Base-by-base conservation (phyloP, 1,139 yeast species). In the Geotrichum siamense region DNA sequence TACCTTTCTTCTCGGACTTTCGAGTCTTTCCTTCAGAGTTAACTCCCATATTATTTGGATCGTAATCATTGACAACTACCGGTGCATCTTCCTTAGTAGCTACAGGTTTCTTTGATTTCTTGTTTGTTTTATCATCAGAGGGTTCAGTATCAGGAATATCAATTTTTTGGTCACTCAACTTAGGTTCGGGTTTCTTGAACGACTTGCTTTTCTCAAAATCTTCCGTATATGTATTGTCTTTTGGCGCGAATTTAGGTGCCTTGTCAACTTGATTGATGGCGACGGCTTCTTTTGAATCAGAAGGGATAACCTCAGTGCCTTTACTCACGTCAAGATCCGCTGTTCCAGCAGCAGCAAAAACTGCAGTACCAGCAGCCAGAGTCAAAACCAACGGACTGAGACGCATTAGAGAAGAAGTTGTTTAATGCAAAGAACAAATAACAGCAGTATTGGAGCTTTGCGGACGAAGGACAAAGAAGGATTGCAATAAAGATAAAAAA, bases 21-120 rank as follows among this genome's bases (percentile, higher is more conserved):
- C 44, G 47, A 10, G 48, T 41, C 41, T 45, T 40, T 17, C 51
- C 50, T 15, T 56, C 59, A 13, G 58, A 53, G 10, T 57, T 48
- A 6, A 59, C 62, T 3, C 68, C 68, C 31, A 64, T 53, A 23
- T 64, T 59, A 43, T 56, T 60, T 9, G 68, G 68, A 49, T 64
- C 67, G 44, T 64, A 64, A 49, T 64, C 69, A 50, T 63, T 62
- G 35, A 62, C 56, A 22, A 63, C 64, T 15, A 59, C 63, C 2
- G 66, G 62, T 34, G 60, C 57, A 38, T 58, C 56, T 38, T 55
- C 59, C 20, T 55, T 53, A 10, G 58, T 54, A 9, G 55, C 52
- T 2, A 50, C 56, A 16, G 47, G 43, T 22, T 45, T 44, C 41
- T 60, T 56, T 39, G 58, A 52, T 27, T 54, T 56, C 13, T 55